phyloP scores from a whole-genome alignment of 2,329 filamentous ascomycete species.

The Coniochaeta ligniaria region DNA sequence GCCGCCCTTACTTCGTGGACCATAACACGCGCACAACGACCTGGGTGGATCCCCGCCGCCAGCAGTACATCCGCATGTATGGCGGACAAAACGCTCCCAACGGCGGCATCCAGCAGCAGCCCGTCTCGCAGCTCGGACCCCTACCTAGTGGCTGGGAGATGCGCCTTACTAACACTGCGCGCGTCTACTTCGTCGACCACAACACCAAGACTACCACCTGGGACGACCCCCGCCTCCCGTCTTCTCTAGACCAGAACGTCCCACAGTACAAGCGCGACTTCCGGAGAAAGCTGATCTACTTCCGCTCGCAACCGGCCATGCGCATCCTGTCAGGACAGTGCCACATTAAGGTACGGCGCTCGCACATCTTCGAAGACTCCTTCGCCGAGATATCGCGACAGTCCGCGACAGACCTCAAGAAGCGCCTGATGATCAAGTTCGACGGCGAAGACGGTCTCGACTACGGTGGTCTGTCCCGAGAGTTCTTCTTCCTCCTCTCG shows the following conservation, averaged over 20 bases:
- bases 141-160: constrained; percentile 98
- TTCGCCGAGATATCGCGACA: constrained; percentile 98
- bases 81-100: constrained; percentile 77
- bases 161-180: constrained; percentile 94
- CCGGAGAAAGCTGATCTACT: constrained; percentile 95
- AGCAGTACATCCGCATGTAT: constrained; percentile 99
- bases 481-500: constrained; percentile 98
- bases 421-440: constrained; percentile 98
- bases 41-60: constrained; percentile 94
- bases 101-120: constrained; percentile 91
- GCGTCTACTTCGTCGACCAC: constrained; percentile 98
- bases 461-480: constrained; percentile 93
- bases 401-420: constrained; percentile 92
- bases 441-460: constrained; percentile 97
- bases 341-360: constrained; percentile 93
- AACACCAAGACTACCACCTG: constrained; percentile 99
- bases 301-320: constrained; percentile 94
- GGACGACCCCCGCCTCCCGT: constrained; percentile 93
- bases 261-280: constrained; percentile 99
- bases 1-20: constrained; percentile 93
- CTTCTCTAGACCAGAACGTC: constrained; percentile 94
- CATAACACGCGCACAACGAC: constrained; percentile 97
- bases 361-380: constrained; percentile 97
- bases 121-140: constrained; percentile 91
- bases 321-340: constrained; percentile 94